Evolutionary conservation across 106 monocot genomes (phyloP).

Genomic region (Phalaenopsis aphrodite): DNA sequence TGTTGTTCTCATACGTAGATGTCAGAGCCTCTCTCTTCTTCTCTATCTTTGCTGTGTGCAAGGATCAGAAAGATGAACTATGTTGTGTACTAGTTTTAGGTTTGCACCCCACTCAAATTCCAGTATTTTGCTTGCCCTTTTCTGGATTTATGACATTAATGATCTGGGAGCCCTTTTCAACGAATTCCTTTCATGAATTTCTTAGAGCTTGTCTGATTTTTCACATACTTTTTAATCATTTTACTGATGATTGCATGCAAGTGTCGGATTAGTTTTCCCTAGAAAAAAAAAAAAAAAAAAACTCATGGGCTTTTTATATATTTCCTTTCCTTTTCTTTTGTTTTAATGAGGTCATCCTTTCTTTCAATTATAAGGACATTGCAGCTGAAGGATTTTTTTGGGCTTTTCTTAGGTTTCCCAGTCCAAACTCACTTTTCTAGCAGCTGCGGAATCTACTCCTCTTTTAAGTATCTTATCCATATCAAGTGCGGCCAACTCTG

Average conservation of each 20-base stretch:
- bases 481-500: constrained; percentile 25
- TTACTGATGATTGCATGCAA: too few species aligned
- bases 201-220: background rate
- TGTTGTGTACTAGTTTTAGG: too few species aligned
- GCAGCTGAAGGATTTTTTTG: background rate
- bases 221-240: too few species aligned
- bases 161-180: background rate
- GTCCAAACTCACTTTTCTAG: constrained; percentile 66
- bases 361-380: background rate
- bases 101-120: too few species aligned
- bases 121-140: background rate
- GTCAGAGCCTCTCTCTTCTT: too few species aligned
- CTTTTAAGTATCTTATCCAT: constrained; percentile 41
- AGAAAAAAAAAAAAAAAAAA: too few species aligned
- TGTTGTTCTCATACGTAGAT: too few species aligned
- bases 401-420: constrained; percentile 34
- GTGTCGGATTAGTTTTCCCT: too few species aligned
- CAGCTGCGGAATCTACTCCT: constrained; percentile 73
- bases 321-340: background rate
- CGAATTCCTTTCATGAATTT: background rate
- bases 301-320: background rate
- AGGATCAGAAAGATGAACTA: too few species aligned
- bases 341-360: background rate
- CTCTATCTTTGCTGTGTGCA: too few species aligned
- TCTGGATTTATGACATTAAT: background rate